Conservation (phyloP, 495 filamentous ascomycete species). For the Aspergillus affinis region DNA sequence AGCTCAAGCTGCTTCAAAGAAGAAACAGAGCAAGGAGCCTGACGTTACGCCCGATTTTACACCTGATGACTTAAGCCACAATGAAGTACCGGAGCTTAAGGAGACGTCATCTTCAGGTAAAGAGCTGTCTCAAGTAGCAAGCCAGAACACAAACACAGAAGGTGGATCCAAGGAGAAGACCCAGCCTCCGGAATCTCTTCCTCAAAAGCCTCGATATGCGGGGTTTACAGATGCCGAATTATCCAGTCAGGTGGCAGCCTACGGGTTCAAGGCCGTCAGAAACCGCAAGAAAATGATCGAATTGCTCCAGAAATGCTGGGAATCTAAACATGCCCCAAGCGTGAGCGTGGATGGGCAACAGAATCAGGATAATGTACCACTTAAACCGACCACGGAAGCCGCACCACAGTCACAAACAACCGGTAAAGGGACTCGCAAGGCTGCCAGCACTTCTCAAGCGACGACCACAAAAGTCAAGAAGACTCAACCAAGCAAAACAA, state of each 20-base stretch:
- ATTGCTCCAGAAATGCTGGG: slow-evolving; percentile 73
- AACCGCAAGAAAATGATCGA: slow-evolving; percentile 69
- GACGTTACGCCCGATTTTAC: background rate
- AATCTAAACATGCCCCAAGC: slow-evolving; percentile 38
- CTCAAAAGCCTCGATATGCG: slow-evolving; percentile 59
- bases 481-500: background rate
- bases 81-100: background rate
- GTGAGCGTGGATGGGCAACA: background rate
- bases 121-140: background rate
- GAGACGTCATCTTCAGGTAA: background rate
- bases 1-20: background rate
- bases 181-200: slow-evolving; percentile 11
- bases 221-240: slow-evolving; percentile 64
- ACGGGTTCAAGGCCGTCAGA: slow-evolving; percentile 75
- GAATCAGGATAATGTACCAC: slow-evolving; percentile 7
- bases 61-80: background rate
- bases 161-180: background rate
- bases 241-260: slow-evolving; percentile 58
- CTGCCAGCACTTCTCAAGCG: slow-evolving; percentile 8
- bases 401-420: slow-evolving; percentile 10
- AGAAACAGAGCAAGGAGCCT: background rate
- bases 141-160: background rate
- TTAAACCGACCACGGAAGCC: background rate
- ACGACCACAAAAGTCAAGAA: background rate
- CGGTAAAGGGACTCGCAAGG: slow-evolving; percentile 4